phyloP scores from a whole-genome alignment of 495 filamentous ascomycete genomes.

The Penicillium verhagenii region DNA sequence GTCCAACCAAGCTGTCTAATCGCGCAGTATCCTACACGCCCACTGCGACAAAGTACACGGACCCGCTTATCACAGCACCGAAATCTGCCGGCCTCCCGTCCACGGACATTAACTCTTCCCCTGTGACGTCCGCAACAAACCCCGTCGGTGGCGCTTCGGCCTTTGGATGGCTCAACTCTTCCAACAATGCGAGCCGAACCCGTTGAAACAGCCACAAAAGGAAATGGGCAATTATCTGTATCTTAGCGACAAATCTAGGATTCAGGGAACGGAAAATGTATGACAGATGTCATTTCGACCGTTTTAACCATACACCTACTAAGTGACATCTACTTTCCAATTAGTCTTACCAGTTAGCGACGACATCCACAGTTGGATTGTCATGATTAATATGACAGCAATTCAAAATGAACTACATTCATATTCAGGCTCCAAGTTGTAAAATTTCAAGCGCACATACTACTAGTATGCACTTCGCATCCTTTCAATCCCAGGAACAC shows the following conservation, averaged over 20 bases:
- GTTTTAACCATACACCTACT: not conserved
- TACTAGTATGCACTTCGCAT: no score
- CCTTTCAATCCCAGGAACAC: no score
- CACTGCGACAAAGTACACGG: conserved; percentile 30
- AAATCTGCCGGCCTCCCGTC: conserved; percentile 26
- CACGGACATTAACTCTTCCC: conserved; percentile 18
- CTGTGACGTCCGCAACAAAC: conserved; percentile 55
- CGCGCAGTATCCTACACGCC: conserved; percentile 36
- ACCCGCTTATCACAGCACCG: conserved; percentile 13
- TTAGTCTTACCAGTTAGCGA: not conserved
- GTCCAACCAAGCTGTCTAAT: conserved; percentile 55
- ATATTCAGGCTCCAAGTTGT: not conserved
- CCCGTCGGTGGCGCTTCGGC: conserved; percentile 91
- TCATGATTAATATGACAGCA: not conserved
- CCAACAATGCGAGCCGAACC: not conserved
- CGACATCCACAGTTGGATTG: not conserved
- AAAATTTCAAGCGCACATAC: no score
- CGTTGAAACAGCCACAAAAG: not conserved
- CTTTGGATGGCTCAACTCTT: conserved; percentile 83
- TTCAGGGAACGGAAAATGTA: not conserved
- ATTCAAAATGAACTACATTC: not conserved
- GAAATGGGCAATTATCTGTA: not conserved
- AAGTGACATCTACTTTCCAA: no score
- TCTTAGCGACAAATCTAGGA: not conserved
- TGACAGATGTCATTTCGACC: not conserved